Evolutionary conservation across 352 stramenopile genomes (phyloP), one percentile per base, ranked within the genome.

Genomic region (Blastocystis sp.): DNA sequence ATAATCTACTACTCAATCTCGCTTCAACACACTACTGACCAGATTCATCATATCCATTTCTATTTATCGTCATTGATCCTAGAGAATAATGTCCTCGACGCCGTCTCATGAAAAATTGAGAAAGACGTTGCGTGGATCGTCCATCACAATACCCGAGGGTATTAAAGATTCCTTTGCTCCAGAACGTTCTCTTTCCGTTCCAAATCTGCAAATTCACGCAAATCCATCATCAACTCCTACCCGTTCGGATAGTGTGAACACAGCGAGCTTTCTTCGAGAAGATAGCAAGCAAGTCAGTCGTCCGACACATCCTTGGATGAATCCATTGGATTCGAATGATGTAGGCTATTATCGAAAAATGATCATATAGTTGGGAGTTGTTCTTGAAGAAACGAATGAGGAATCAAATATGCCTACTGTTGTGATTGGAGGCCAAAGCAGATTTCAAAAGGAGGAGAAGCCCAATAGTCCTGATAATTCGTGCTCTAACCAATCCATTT

Each of bases 281-380:
- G 56, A 62, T 33, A 62, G 19, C 56, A n/a, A 33, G 27, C 19
- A n/a, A 33, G 6, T 2, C 27, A 33, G 2, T 33, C 13, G 56
- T 3, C 56, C 3, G 56, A 33, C 19, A 3, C 27, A 56, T 27
- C 33, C 64, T 0, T 76, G 64, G 64, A 3, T 64, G 30, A 59
- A 59, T 33, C 60, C 69, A 33, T 9, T 15, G 15, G 69, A 81
- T 30, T 60, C 42, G 22, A 60, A 30, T 6, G 69, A 81, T 37
- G 69, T 81, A 33, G 5, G 40, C n/a, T 1, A 11, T 60, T n/a
- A 6, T 7, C 9, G 0, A 1, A 9, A 37, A 62, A n/a, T 35
- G 24, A n/a, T 59, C 53, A n/a, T 24, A 17, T 81, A 81, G 69
- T 51, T 81, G n/a, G 48, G 44, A 27, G 69, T 62, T 15, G 44